phyloP scores from a whole-genome alignment of 495 filamentous ascomycete species.

The Aspergillus affinis region DNA sequence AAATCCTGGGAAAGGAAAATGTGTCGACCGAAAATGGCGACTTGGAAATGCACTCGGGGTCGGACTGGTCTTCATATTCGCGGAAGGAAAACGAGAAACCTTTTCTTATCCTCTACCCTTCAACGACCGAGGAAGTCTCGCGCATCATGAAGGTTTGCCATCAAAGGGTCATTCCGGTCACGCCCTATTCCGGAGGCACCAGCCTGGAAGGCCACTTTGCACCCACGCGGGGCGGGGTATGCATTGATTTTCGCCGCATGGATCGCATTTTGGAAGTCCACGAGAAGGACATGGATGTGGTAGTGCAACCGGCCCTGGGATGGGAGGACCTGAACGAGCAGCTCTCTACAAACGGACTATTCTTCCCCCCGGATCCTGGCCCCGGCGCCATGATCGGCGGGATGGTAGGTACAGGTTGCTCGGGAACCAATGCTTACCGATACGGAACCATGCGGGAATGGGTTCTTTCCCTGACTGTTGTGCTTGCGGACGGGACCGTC shows the following conservation, averaged over 20 bases:
- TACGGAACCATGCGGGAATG: constrained; percentile 71
- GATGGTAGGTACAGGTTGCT: constrained; percentile 67
- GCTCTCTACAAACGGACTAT: constrained; percentile 54
- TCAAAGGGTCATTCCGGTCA: constrained; percentile 59
- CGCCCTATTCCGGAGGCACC: constrained; percentile 62
- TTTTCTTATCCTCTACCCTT: constrained; percentile 52
- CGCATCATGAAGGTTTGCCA: constrained; percentile 65
- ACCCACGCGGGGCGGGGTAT: constrained; percentile 60
- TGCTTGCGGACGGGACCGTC: constrained; percentile 64
- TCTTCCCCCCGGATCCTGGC: constrained; percentile 68
- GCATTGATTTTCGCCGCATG: constrained; percentile 66
- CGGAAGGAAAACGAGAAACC: constrained; percentile 45
- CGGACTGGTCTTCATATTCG: constrained; percentile 85
- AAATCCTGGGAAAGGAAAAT: constrained; percentile 79
- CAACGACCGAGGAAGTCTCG: constrained; percentile 55
- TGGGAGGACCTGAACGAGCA: constrained; percentile 64
- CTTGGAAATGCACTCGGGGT: constrained; percentile 70
- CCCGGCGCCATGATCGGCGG: constrained; percentile 69
- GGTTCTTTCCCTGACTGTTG: constrained; percentile 63
- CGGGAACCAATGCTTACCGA: constrained; percentile 66
- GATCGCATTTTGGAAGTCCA: constrained; percentile 57
- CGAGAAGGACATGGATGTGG: constrained; percentile 59
- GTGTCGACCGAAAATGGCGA: constrained; percentile 73
- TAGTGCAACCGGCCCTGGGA: constrained; percentile 66
- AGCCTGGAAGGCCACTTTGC: constrained; percentile 65